Evolutionary conservation across 2,329 filamentous ascomycete species (phyloP).

Genomic region (Ceratocystis colombiana): DNA sequence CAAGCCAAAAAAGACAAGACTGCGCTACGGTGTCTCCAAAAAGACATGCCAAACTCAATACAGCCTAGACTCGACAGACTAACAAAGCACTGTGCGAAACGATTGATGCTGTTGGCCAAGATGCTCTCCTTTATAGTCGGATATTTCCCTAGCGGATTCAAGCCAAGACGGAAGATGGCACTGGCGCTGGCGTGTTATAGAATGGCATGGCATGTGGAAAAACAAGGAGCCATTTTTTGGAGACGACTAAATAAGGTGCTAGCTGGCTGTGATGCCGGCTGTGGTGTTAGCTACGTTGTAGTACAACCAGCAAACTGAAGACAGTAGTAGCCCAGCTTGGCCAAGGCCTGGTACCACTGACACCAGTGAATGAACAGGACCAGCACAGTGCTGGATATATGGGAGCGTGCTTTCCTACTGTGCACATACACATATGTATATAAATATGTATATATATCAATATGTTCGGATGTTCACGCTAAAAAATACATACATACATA

Average conservation of each 20-base stretch:
- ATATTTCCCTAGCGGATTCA: neutral
- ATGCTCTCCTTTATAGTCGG: neutral
- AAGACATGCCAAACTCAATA: neutral
- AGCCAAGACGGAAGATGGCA: slow-evolving; percentile 1
- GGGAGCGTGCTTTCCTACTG: neutral
- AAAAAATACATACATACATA: neutral
- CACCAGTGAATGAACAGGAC: too few species aligned
- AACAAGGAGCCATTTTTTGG: neutral
- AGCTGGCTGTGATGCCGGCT: neutral
- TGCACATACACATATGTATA: neutral
- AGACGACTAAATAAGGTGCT: too few species aligned
- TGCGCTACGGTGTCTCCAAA: slow-evolving; percentile 6
- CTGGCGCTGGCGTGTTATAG: too few species aligned
- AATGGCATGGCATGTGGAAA: neutral
- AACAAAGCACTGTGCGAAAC: neutral
- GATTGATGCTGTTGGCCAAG: neutral
- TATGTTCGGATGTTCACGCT: neutral
- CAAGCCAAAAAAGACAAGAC: slow-evolving; percentile 5
- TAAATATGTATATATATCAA: neutral
- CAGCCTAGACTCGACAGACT: neutral
- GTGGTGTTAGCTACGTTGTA: neutral
- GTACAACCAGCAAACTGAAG: neutral
- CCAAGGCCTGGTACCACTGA: too few species aligned
- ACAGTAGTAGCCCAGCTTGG: too few species aligned
- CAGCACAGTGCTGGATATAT: too few species aligned